Percentiles rank a stretch among this genome's conserved stretches.
Conservation (phyloP, 306 rosid species). For the Mimosa pudica region DNA sequence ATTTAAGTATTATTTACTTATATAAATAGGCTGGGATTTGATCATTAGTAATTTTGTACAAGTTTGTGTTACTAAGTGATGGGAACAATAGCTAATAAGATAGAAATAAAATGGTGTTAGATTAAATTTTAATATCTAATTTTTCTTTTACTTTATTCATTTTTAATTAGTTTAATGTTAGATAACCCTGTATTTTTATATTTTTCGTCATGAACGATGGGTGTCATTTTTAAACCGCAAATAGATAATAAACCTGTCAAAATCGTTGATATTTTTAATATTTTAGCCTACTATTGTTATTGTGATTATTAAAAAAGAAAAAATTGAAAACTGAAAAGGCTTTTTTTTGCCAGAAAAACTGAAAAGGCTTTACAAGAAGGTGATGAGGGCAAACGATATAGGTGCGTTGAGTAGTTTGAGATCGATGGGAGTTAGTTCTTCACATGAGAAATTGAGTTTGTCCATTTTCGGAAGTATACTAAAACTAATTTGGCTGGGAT, state of each 20-base stretch:
- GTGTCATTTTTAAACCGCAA: not conserved
- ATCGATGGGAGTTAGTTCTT: not conserved
- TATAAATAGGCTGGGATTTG: not conserved
- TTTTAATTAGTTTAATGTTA: not conserved
- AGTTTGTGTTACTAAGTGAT: not conserved
- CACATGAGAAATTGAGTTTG: not conserved
- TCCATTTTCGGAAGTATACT: not conserved
- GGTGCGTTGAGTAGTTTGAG: not conserved
- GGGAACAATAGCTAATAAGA: not conserved
- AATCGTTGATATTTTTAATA: not conserved
- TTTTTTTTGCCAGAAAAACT: no score
- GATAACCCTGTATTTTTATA: not conserved
- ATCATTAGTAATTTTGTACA: not conserved
- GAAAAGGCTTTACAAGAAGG: not conserved
- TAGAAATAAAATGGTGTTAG: not conserved
- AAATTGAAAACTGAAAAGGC: no score
- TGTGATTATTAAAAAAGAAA: not conserved
- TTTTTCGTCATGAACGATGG: not conserved
- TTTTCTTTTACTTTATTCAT: not conserved
- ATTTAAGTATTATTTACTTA: no score
- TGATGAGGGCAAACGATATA: not conserved
- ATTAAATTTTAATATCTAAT: not conserved
- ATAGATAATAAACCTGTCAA: not conserved
- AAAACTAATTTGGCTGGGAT: conserved; percentile 3
- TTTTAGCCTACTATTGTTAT: not conserved